phyloP scores from a whole-genome alignment of 768 basidiomycete genomes.

The Leccinum broughii region DNA sequence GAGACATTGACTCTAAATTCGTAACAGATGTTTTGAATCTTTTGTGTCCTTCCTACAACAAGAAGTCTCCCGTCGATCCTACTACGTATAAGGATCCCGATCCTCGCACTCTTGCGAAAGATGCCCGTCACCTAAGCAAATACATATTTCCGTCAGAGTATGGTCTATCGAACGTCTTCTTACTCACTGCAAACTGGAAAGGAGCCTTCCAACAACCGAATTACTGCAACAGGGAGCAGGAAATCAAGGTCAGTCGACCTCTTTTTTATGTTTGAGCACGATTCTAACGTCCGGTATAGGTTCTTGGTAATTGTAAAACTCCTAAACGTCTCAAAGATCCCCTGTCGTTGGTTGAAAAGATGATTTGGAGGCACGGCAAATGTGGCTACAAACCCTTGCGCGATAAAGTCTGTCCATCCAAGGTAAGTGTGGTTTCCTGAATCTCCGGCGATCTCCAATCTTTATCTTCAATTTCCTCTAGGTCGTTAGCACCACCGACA shows the following conservation, averaged over 20 bases:
- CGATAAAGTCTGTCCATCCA: slow-evolving; percentile 72
- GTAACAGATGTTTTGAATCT: slow-evolving; percentile 64
- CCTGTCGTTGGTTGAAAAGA: slow-evolving; percentile 53
- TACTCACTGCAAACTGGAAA: slow-evolving; percentile 19
- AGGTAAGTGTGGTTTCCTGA: slow-evolving; percentile 43
- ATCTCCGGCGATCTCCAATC: background rate
- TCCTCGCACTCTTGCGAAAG: slow-evolving; percentile 44
- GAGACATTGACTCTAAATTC: background rate
- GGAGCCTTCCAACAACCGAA: slow-evolving; percentile 44
- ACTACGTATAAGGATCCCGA: slow-evolving; percentile 45
- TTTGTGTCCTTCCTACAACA: slow-evolving; percentile 45
- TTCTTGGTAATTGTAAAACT: slow-evolving; percentile 58
- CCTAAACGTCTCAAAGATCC: slow-evolving; percentile 67
- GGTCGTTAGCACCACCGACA: slow-evolving; percentile 40
- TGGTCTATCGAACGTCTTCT: slow-evolving; percentile 62
- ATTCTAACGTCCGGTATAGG: slow-evolving; percentile 18
- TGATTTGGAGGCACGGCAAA: slow-evolving; percentile 67
- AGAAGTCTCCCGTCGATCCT: slow-evolving; percentile 28
- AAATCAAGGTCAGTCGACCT: slow-evolving; percentile 57
- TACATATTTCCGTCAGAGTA: slow-evolving; percentile 86
- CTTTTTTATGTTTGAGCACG: background rate
- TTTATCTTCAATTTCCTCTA: slow-evolving; percentile 19
- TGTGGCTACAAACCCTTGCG: slow-evolving; percentile 70
- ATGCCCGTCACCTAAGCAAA: slow-evolving; percentile 69
- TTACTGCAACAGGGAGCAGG: slow-evolving; percentile 61